Percentiles rank a stretch among this genome's conserved stretches.
These are phyloP conservation scores for Suhomyces bribrorum DNA, from an alignment of 1,139 yeast genomes.

Conservation along the genomic window DNA sequence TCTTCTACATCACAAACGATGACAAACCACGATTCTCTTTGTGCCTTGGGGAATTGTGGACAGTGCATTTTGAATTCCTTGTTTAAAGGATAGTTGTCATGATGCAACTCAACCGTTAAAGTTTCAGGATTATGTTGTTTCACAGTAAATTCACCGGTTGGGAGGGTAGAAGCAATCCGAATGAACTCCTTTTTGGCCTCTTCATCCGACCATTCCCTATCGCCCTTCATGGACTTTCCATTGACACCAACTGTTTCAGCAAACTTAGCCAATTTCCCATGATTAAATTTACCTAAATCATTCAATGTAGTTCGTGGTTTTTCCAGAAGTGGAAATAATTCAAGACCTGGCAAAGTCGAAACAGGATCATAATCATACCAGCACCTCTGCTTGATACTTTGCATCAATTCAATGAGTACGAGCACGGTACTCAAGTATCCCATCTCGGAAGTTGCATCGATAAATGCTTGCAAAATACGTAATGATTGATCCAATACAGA, in stretches of 20 bases:
- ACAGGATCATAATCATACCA: constrained; percentile 84
- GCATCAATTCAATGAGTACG: constrained; percentile 70
- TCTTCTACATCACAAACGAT: constrained; percentile 52
- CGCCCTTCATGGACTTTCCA: constrained; percentile 24
- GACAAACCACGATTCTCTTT: constrained; percentile 92
- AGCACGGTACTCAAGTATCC: constrained; percentile 68
- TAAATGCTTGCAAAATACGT: constrained; percentile 89
- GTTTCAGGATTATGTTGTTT: constrained; percentile 33
- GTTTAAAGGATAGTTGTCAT: constrained; percentile 54
- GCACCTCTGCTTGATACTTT: constrained; percentile 81
- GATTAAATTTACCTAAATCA: constrained; percentile 25
- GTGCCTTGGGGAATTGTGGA: constrained; percentile 85
- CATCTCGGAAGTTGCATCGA: constrained; percentile 85
- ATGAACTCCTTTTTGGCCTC: constrained; percentile 39
- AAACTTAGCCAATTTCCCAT: constrained; percentile 28
- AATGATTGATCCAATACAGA: constrained; percentile 91
- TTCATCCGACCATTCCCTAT: constrained; percentile 25
- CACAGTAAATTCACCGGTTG: constrained; percentile 42
- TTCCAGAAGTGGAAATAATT: constrained; percentile 19
- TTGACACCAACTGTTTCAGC: constrained; percentile 40
- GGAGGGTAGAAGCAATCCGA: constrained; percentile 48
- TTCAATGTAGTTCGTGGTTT: constrained; percentile 18
- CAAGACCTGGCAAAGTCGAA: constrained; percentile 70
- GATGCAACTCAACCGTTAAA: constrained; percentile 51
- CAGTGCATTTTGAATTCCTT: constrained; percentile 67